Evolutionary conservation across 768 basidiomycete genomes (phyloP), one percentile per base, ranked within the genome.

Genomic region (Cystobasidium ongulense): DNA sequence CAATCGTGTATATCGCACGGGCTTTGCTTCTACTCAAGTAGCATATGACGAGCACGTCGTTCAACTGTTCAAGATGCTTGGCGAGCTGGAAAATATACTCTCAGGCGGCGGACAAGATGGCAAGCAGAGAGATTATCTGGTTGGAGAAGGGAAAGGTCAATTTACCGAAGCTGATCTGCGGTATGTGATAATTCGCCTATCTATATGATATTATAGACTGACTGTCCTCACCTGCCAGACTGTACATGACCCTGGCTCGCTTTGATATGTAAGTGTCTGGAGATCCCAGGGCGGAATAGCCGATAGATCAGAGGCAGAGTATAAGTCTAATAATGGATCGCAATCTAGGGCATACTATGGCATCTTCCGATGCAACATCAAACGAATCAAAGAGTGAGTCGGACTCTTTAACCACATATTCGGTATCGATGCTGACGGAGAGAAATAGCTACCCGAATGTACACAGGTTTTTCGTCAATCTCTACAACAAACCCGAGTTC

Each of bases 21-120:
- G 95, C 8, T 95, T 98, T 77, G 92, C 93, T 3, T 86, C 85
- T 8, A 85, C 85, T 0, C 91, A 91, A 76, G 82, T 84, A 57
- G 91, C 92, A 1, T 98, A 97, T 82, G 86, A 89, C 76, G 83
- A 83, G 15, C 89, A 88, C 18, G 90, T 97, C 31, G 79, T 81
- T 11, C 84, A 88, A 8, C 82, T 98, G 1, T 93, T 94, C 76
- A 85, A 86, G 18, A 86, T 87, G 1, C 86, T 98, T 68, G 92
- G 95, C 81, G 86, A 86, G 53, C 83, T 90, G 38, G 94, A 98
- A 80, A 85, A 86, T 78, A 82, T 89, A 39, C 83, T 97, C 63
- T 80, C 77, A 35, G 90, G 87, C 7, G 39, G 23, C n/a, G 57
- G 57, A 7, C 8, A 59, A 31, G 57, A 50, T 21, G 46, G 46